Percentiles rank a stretch among this genome's conserved stretches.
These are phyloP conservation scores for Cordyceps javanica DNA, from an alignment of 2,329 filamentous ascomycete genomes.

Conservation along the genomic window DNA sequence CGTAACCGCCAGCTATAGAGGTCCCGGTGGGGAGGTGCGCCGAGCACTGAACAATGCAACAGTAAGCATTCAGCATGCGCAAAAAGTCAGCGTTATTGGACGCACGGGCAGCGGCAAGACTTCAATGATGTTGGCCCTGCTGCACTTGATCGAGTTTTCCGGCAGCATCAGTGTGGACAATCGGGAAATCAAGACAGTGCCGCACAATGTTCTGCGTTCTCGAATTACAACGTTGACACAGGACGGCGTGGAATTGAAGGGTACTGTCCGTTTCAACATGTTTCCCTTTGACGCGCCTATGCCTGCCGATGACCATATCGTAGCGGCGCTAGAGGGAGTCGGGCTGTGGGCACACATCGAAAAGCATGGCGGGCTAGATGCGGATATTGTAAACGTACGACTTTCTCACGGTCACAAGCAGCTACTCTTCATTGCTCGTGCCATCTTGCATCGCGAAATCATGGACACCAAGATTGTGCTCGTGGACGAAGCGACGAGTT, in stretches of 20 bases:
- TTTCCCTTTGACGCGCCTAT: constrained; percentile 6
- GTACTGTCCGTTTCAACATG: constrained; percentile 14
- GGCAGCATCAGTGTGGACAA: constrained; percentile 25
- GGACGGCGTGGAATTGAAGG: constrained; percentile 19
- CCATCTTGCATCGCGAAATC: constrained; percentile 14
- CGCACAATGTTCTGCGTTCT: constrained; percentile 20
- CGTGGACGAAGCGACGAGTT: constrained; percentile 19
- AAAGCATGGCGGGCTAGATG: constrained; percentile 13
- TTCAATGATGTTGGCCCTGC: constrained; percentile 10
- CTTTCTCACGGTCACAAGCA: constrained; percentile 17
- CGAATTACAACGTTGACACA: constrained; percentile 26
- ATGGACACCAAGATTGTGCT: constrained; percentile 16
- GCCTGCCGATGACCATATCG: constrained; percentile 4
- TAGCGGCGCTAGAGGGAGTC: constrained; percentile 14
- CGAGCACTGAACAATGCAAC: constrained; percentile 11
- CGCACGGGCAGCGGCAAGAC: constrained; percentile 17
- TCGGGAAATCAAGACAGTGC: constrained; percentile 21
- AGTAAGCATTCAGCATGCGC: constrained; percentile 14
- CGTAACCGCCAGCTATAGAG: constrained; percentile 8
- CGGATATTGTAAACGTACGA: constrained; percentile 7
- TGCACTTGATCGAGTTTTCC: constrained; percentile 13
- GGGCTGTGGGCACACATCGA: constrained; percentile 14
- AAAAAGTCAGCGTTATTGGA: constrained; percentile 19
- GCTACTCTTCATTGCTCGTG: constrained; percentile 17
- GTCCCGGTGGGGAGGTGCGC: background rate